Evolutionary conservation across 164 flowering plant genomes (phyloP).

Genomic region (Piper betle): DNA sequence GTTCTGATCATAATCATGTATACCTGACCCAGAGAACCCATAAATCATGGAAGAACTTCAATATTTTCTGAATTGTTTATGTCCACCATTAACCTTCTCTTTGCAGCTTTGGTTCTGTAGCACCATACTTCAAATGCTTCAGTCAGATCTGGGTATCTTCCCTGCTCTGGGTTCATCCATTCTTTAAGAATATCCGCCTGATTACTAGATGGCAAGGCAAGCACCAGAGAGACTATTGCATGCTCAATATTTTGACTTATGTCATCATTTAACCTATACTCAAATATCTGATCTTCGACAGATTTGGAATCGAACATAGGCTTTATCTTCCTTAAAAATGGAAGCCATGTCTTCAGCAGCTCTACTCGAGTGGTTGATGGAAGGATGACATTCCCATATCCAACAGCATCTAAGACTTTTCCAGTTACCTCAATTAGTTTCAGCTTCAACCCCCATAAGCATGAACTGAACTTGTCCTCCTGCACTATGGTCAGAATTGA

Average conservation of each 20-base stretch:
- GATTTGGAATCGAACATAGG: conserved; percentile 45
- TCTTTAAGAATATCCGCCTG: conserved; percentile 75
- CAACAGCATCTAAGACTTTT: conserved; percentile 79
- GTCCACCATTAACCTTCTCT: conserved; percentile 60
- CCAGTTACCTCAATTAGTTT: conserved; percentile 52
- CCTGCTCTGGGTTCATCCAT: conserved; percentile 56
- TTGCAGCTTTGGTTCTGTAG: conserved; percentile 82
- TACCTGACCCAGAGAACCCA: no score
- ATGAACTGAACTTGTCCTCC: conserved; percentile 33
- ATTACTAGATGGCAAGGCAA: conserved; percentile 72
- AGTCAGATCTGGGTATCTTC: conserved; percentile 65
- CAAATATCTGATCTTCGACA: conserved; percentile 20
- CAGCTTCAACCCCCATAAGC: conserved; percentile 51
- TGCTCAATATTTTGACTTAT: conserved; percentile 66
- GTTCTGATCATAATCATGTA: no score
- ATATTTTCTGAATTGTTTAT: conserved; percentile 22
- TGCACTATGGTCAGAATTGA: conserved; percentile 29
- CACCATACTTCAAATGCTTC: conserved; percentile 97
- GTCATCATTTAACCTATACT: conserved; percentile 55
- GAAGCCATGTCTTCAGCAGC: conserved; percentile 73
- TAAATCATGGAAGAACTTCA: conserved; percentile 16
- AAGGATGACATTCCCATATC: conserved; percentile 71
- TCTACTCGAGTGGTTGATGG: conserved; percentile 38
- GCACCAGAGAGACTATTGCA: conserved; percentile 49
- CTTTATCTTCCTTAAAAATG: conserved; percentile 60